A percentile compares a stretch with the other conserved stretches of the same genome.
phyloP scores from a whole-genome alignment of 106 monocot species.

The Dendrobium huoshanense region DNA sequence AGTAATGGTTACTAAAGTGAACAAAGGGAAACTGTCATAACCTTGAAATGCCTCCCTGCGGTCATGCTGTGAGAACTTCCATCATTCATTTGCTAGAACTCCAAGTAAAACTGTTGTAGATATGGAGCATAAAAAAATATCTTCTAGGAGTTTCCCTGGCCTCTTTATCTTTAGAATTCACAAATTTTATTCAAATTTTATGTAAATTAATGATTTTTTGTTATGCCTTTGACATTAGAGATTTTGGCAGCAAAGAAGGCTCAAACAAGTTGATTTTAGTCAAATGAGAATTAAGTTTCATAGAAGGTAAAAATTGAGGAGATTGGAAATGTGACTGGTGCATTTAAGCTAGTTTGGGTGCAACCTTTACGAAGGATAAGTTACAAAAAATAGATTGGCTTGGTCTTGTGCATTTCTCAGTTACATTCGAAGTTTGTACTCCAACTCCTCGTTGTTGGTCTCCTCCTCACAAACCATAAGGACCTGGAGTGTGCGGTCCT shows the following conservation, averaged over 20 bases:
- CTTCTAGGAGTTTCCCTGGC: background rate
- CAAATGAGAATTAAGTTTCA: too few species aligned
- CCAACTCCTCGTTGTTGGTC: too few species aligned
- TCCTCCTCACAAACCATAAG: too few species aligned
- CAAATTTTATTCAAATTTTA: background rate
- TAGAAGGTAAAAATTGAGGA: background rate
- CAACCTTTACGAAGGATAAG: background rate
- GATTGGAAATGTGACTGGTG: background rate
- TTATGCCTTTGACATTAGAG: background rate
- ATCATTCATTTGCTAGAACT: too few species aligned
- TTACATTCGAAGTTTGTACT: background rate
- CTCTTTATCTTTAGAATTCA: background rate
- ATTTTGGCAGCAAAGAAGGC: background rate
- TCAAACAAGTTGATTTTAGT: background rate
- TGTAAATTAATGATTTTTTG: background rate
- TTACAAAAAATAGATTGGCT: background rate
- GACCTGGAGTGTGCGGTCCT: too few species aligned
- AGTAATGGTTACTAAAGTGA: background rate
- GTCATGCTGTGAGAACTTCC: background rate
- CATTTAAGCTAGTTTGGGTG: too few species aligned
- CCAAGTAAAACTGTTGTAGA: background rate
- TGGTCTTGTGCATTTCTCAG: background rate
- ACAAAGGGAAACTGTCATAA: background rate
- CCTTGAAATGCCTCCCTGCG: background rate
- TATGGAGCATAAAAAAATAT: background rate